Evolutionary conservation across 2,329 filamentous ascomycete genomes (phyloP).

Genomic region (Leptographium flavum): DNA sequence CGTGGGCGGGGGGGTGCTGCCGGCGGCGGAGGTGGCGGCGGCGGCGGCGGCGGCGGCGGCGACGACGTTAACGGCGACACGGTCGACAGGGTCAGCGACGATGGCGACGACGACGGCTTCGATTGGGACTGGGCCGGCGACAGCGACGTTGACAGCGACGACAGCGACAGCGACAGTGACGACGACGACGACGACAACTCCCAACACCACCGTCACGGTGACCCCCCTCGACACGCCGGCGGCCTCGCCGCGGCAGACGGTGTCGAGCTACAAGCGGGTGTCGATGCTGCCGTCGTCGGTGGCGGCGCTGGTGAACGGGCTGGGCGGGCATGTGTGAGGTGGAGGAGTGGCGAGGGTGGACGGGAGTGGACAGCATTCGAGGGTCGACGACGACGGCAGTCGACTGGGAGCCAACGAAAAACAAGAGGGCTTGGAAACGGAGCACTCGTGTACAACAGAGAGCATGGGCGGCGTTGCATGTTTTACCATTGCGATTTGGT

Average conservation of each 20-base stretch:
- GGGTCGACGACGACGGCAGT: too few species aligned
- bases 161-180: too few species aligned
- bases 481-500: too few species aligned
- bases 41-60: not conserved
- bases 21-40: constrained; percentile 24
- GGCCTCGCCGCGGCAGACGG: not conserved
- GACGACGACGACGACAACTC: too few species aligned
- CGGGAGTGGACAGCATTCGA: too few species aligned
- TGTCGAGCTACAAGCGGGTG: not conserved
- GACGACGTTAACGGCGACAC: not conserved
- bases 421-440: too few species aligned
- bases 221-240: not conserved
- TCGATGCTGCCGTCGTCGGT: constrained; percentile 8
- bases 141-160: not conserved
- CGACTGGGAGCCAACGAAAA: too few species aligned
- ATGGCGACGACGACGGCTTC: not conserved
- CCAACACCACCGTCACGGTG: too few species aligned
- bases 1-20: constrained; percentile 81
- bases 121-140: not conserved
- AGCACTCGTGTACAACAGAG: too few species aligned
- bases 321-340: constrained; percentile 8
- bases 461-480: too few species aligned
- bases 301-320: constrained; percentile 8
- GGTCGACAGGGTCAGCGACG: not conserved
- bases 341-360: too few species aligned